Percentiles rank a stretch among this genome's conserved stretches.
These are phyloP conservation scores for Malania oleifera DNA, from an alignment of 164 flowering plant species.

Conservation along the genomic window DNA sequence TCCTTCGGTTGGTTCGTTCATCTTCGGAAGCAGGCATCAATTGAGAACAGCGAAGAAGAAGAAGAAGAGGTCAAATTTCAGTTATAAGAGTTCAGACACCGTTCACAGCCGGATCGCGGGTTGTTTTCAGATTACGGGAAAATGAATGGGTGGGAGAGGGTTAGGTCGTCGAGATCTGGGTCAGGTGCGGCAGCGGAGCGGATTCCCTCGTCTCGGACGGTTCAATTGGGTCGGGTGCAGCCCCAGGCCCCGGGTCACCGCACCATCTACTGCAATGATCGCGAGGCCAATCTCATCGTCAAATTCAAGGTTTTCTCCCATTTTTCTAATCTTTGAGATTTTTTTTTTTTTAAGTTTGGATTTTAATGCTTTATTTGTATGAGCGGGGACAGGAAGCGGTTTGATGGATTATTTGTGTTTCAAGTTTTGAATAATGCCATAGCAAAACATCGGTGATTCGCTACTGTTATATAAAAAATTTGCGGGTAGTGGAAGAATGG, in stretches of 20 bases:
- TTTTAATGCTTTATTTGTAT: no score
- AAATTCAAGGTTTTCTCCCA: conserved; percentile 57
- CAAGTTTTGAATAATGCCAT: no score
- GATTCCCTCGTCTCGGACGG: conserved; percentile 37
- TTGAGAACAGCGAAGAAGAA: no score
- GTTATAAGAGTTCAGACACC: background rate
- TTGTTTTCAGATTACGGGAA: background rate
- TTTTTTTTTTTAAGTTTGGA: background rate
- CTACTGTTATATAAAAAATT: no score
- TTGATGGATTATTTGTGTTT: no score
- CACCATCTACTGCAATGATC: conserved; percentile 75
- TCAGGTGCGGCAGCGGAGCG: conserved; percentile 16
- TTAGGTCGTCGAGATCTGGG: conserved; percentile 29
- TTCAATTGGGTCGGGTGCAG: conserved; percentile 72
- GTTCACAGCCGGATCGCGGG: background rate
- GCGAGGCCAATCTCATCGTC: conserved; percentile 64
- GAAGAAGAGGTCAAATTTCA: no score
- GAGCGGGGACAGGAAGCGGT: no score
- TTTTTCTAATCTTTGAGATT: background rate
- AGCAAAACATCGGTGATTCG: no score
- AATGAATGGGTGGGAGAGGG: conserved; percentile 45
- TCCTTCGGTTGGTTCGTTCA: no score
- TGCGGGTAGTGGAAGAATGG: no score
- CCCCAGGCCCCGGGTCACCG: conserved; percentile 89
- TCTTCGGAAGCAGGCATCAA: no score